Evolutionary conservation across 73 alveolate species (phyloP).

Genomic region (Blepharisma stoltei): DNA sequence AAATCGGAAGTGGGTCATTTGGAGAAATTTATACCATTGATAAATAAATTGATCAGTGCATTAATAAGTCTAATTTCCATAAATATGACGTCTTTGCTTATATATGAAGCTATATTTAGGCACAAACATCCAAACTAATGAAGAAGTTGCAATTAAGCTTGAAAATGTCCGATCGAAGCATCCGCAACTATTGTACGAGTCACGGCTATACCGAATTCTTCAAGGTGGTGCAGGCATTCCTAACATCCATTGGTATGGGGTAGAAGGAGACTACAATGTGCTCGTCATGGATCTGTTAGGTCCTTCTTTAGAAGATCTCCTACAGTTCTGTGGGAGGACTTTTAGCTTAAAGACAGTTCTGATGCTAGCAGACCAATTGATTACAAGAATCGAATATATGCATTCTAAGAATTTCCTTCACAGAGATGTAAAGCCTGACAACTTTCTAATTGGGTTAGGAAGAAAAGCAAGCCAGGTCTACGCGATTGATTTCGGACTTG

Average conservation of each 20-base stretch:
- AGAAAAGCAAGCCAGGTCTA: constrained; percentile 55
- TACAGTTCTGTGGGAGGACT: constrained; percentile 64
- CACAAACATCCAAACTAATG: constrained; percentile 64
- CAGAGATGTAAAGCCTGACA: constrained; percentile 83
- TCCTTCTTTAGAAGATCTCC: constrained; percentile 76
- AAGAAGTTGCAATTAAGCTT: constrained; percentile 68
- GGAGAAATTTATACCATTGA: constrained; percentile 90
- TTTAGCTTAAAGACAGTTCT: constrained; percentile 78
- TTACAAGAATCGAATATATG: constrained; percentile 72
- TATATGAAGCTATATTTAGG: constrained; percentile 79
- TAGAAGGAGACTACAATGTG: constrained; percentile 80
- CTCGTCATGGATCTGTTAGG: constrained; percentile 91
- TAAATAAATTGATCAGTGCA: too few species aligned
- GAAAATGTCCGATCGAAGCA: constrained; percentile 54
- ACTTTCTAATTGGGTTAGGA: constrained; percentile 71
- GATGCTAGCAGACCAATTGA: constrained; percentile 78
- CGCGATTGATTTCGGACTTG: constrained; percentile 58
- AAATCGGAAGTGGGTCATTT: constrained; percentile 87
- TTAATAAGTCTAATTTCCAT: too few species aligned
- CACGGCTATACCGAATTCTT: constrained; percentile 44
- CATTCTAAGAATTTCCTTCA: constrained; percentile 75
- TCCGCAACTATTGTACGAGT: constrained; percentile 47
- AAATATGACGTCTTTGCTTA: too few species aligned
- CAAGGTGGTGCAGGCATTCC: constrained; percentile 83
- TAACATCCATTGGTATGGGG: constrained; percentile 75